Conservation (phyloP, 306 rosid genomes). For the Cicer judaicum region DNA sequence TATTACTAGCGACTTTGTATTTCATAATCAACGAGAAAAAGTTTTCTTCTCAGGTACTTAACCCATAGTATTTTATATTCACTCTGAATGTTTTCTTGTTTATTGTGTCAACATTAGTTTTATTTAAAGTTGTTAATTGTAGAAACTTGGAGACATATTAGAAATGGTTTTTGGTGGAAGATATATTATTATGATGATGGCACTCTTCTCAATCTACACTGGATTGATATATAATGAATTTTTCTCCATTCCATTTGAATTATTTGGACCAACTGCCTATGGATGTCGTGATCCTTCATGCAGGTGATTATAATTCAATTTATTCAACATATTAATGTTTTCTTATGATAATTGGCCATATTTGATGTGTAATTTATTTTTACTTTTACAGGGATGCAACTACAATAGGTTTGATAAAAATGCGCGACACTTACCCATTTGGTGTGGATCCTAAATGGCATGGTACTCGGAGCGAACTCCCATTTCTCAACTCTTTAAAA, state of each 20-base stretch:
- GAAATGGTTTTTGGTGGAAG: slow-evolving; percentile 89
- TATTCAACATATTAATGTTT: slow-evolving; percentile 15
- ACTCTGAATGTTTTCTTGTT: slow-evolving; percentile 28
- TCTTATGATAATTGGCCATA: slow-evolving; percentile 20
- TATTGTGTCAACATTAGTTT: slow-evolving; percentile 37
- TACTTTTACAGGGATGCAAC: slow-evolving; percentile 63
- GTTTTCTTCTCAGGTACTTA: slow-evolving; percentile 67
- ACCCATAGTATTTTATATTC: slow-evolving; percentile 36
- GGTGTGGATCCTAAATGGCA: slow-evolving; percentile 99
- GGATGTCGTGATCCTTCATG: slow-evolving; percentile 70
- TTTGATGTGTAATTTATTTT: slow-evolving; percentile 3
- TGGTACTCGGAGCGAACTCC: slow-evolving; percentile 89
- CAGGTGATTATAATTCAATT: slow-evolving; percentile 57
- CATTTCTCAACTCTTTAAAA: slow-evolving; percentile 94
- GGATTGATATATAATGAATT: slow-evolving; percentile 84
- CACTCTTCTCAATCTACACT: slow-evolving; percentile 84
- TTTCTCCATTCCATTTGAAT: slow-evolving; percentile 77
- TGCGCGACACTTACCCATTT: slow-evolving; percentile 81
- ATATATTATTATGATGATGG: slow-evolving; percentile 78
- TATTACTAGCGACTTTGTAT: slow-evolving; percentile 73
- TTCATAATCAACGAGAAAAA: slow-evolving; percentile 68
- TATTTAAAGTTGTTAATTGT: slow-evolving; percentile 53
- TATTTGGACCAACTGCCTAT: slow-evolving; percentile 80
- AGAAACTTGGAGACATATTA: slow-evolving; percentile 87
- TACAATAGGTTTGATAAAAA: slow-evolving; percentile 77